phyloP scores from a whole-genome alignment of 345 rosid genomes.

The Populus pruinosa region DNA sequence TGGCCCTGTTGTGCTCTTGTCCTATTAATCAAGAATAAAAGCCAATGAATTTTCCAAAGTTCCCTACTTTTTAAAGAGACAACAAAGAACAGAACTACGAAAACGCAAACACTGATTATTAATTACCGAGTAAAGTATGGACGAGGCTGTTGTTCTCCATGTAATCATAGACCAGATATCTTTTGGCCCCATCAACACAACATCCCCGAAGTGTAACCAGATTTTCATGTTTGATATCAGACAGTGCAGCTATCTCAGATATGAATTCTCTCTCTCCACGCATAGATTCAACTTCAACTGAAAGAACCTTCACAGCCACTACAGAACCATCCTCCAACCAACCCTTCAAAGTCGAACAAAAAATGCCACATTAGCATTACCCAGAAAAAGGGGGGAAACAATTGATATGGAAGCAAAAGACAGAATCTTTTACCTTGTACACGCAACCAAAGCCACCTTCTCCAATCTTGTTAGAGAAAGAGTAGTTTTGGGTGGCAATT shows the following conservation, averaged over 20 bases:
- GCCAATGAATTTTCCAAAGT: slow-evolving; percentile 4
- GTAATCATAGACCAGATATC: slow-evolving; percentile 53
- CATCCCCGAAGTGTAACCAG: slow-evolving; percentile 58
- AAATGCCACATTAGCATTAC: neutral
- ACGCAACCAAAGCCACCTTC: slow-evolving; percentile 59
- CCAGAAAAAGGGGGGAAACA: neutral
- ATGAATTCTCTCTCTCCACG: slow-evolving; percentile 60
- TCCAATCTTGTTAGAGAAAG: slow-evolving; percentile 52
- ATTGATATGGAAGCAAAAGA: neutral
- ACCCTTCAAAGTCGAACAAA: slow-evolving; percentile 31
- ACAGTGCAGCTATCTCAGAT: slow-evolving; percentile 49
- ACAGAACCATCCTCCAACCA: slow-evolving; percentile 35
- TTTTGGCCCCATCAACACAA: slow-evolving; percentile 45
- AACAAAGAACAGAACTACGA: too few species aligned
- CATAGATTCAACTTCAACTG: slow-evolving; percentile 49
- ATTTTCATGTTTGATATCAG: slow-evolving; percentile 46
- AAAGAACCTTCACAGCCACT: slow-evolving; percentile 53
- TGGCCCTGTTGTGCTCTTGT: slow-evolving; percentile 40
- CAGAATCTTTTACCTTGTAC: slow-evolving; percentile 38
- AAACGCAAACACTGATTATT: neutral
- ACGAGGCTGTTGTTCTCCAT: slow-evolving; percentile 58
- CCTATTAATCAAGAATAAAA: slow-evolving; percentile 33
- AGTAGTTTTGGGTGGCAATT: slow-evolving; percentile 41
- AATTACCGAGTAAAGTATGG: slow-evolving; percentile 46
- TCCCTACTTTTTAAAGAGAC: too few species aligned